Conservation (phyloP, 345 rosid genomes). For the Rhodamnia argentea region DNA sequence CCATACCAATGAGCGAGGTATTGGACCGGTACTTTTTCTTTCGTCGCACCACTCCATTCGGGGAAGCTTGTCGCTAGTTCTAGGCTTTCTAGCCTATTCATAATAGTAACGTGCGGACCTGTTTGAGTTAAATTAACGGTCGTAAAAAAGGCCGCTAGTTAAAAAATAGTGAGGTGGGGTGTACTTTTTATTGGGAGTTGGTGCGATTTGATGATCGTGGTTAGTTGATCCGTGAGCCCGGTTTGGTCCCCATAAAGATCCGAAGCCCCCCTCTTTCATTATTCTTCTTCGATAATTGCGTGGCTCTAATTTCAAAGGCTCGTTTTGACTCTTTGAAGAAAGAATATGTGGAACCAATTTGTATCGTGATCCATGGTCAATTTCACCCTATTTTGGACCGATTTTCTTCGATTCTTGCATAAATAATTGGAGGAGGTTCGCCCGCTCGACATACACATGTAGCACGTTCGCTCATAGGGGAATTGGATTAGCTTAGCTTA, state of each 20-base stretch:
- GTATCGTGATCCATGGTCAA: not conserved
- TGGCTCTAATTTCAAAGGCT: not conserved
- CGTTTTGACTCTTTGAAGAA: not conserved
- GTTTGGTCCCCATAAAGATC: conserved; percentile 10
- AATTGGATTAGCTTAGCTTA: not conserved
- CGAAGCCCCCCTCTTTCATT: not conserved
- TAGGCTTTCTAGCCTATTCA: too few species aligned
- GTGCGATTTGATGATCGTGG: conserved; percentile 8
- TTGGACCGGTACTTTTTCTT: too few species aligned
- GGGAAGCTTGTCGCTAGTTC: too few species aligned
- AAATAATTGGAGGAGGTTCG: not conserved
- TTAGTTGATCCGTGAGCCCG: conserved; percentile 33
- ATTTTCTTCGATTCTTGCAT: not conserved
- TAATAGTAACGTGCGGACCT: not conserved
- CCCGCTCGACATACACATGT: not conserved
- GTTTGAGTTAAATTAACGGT: not conserved
- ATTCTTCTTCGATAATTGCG: not conserved
- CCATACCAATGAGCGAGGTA: too few species aligned
- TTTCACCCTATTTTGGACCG: not conserved
- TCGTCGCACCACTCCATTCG: too few species aligned
- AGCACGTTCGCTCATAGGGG: not conserved
- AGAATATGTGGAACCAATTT: conserved; percentile 1
- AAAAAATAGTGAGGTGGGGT: not conserved
- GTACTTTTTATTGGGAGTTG: not conserved
- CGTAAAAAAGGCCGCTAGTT: not conserved